Base-by-base conservation (phyloP, 352 stramenopile genomes). In the Phytophthora quininea region DNA sequence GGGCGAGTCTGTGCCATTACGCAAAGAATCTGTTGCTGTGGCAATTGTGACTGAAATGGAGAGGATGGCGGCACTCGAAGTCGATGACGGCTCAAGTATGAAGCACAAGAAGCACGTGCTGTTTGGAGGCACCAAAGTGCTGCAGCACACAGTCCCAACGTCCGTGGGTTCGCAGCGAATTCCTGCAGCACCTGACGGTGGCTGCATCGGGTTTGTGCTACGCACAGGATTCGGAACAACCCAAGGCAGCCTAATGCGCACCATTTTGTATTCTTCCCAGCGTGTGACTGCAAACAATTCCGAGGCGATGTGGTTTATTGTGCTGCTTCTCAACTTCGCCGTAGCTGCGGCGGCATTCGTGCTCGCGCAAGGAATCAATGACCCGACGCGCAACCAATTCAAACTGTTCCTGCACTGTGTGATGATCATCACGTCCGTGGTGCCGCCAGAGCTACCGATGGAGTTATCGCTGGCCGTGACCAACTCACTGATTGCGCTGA, bases 351-450 rank as follows among this genome's bases (percentile, higher is more conserved):
- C 97, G 12, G 82, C 80, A 11, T 98, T 97, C 71, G 98, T 99
- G 38, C 76, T 99, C 9, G 66, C 76, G 32, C 83, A 96, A 49
- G 88, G 89, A 29, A 85, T 96, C 14, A 86, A 77, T 24, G 86
- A 97, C 60, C 91, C 95, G 60, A 83, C 84, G n/a, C 96, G 97
- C 67, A 98, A 96, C 71, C 91, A 93, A 43, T 99, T 98, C 69
- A 97, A 99, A 69, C 80, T 99, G 0, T 73, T 98, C 30, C 82
- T 99, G 24, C 97, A 99, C 60, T 98, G 98, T 67, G 90, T 99
- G 40, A 97, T 99, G 64, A 99, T 99, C 60, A 94, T 99, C 66
- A 99, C 98, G 40, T 98, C 89, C 46, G 98, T 99, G 4, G 98
- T 99, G 42, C 98, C 98, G 4, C 97, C 97, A 3, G 97, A 99